These are phyloP conservation scores for Heliocybe sulcata DNA, from an alignment of 1,284 basidiomycete genomes.

Conservation along the genomic window DNA sequence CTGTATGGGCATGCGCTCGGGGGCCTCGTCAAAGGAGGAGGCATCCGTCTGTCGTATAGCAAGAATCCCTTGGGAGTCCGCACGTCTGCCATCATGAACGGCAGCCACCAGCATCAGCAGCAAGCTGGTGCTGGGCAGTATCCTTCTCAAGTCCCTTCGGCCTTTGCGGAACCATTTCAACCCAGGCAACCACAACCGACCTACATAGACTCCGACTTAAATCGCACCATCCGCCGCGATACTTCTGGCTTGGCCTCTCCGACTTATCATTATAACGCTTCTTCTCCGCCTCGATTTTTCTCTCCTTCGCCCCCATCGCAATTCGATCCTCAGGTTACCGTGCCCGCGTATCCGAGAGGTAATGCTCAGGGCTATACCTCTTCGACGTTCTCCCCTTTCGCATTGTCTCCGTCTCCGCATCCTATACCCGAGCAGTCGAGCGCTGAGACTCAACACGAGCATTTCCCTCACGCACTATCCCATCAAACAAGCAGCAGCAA, in stretches of 20 bases:
- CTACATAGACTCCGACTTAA: slow-evolving; percentile 26
- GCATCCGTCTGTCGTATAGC: slow-evolving; percentile 93
- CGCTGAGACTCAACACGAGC: background rate
- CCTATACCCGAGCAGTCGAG: slow-evolving; percentile 9
- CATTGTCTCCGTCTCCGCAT: slow-evolving; percentile 35
- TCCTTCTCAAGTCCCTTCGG: slow-evolving; percentile 10
- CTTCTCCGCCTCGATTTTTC: slow-evolving; percentile 47
- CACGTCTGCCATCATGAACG: slow-evolving; percentile 58
- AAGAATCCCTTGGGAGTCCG: slow-evolving; percentile 90
- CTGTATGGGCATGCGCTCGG: slow-evolving; percentile 88
- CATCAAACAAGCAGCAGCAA: slow-evolving; percentile 33
- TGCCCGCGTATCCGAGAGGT: slow-evolving; percentile 26
- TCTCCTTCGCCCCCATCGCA: slow-evolving; percentile 37
- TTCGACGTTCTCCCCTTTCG: slow-evolving; percentile 56
- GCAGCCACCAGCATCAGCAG: slow-evolving; percentile 53
- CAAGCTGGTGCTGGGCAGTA: slow-evolving; percentile 15
- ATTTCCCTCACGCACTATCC: slow-evolving; percentile 39
- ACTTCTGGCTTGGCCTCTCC: slow-evolving; percentile 33
- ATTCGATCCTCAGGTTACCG: slow-evolving; percentile 26
- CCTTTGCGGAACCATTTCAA: slow-evolving; percentile 30
- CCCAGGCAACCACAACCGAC: slow-evolving; percentile 17
- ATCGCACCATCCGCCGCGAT: slow-evolving; percentile 25
- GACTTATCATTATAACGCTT: slow-evolving; percentile 41
- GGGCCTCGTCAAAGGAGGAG: slow-evolving; percentile 89
- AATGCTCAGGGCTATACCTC: slow-evolving; percentile 26